Evolutionary conservation across 1,284 basidiomycete genomes (phyloP).

Genomic region (Chalciporus sp.): DNA sequence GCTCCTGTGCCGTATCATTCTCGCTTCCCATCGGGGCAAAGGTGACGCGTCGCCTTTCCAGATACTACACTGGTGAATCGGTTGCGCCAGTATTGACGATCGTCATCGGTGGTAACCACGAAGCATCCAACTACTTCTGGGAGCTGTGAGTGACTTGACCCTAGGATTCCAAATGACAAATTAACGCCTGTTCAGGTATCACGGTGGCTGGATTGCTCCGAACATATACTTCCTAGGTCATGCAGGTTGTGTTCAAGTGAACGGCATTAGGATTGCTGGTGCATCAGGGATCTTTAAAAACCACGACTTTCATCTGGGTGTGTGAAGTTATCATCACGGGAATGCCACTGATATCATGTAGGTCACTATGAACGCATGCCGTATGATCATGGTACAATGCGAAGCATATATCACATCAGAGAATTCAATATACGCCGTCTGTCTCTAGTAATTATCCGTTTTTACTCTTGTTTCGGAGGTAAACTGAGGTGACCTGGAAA

Average conservation of each 20-base stretch:
- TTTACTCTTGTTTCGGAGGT: not conserved
- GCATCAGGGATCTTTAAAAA: conserved; percentile 92
- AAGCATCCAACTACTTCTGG: conserved; percentile 97
- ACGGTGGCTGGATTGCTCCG: conserved; percentile 95
- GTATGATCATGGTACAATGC: conserved; percentile 67
- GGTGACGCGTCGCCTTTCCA: conserved; percentile 27
- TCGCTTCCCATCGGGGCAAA: not conserved
- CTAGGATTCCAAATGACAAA: not conserved
- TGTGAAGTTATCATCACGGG: conserved; percentile 16
- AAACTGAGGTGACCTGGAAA: conserved; percentile 31
- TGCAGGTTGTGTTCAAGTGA: conserved; percentile 87
- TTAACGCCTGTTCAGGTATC: conserved; percentile 57
- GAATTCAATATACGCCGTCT: conserved; percentile 84
- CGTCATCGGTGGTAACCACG: conserved; percentile 98
- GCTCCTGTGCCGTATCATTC: not conserved
- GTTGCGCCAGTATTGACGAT: conserved; percentile 88
- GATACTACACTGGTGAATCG: conserved; percentile 87
- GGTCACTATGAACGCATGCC: conserved; percentile 77
- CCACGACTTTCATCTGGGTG: conserved; percentile 79
- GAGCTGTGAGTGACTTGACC: conserved; percentile 73
- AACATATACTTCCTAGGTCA: conserved; percentile 97
- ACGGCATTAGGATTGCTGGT: conserved; percentile 86
- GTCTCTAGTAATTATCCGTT: conserved; percentile 61
- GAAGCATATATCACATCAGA: conserved; percentile 91
- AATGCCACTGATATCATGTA: conserved; percentile 31